phyloP scores from a whole-genome alignment of 768 basidiomycete genomes.

The Calvatia gigantea region DNA sequence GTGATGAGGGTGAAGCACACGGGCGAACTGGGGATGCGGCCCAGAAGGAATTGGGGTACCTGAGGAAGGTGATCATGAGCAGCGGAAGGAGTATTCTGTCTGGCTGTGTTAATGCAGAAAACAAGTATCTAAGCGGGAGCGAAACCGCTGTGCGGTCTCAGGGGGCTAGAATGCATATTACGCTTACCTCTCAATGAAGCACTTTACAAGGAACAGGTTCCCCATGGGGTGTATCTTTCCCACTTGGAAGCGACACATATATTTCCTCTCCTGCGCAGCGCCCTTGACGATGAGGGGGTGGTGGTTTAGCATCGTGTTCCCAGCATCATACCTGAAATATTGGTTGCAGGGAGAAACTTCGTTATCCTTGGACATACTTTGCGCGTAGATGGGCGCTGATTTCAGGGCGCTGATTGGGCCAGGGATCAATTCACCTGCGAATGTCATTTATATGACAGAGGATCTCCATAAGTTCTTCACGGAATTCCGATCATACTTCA shows the following conservation, averaged over 20 bases:
- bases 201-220: neutral
- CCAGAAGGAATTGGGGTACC: too few species aligned
- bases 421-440: slow-evolving; percentile 16
- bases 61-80: too few species aligned
- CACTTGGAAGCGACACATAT: slow-evolving; percentile 16
- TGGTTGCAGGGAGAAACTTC: slow-evolving; percentile 7
- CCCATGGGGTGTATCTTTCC: neutral
- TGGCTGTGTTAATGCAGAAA: neutral
- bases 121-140: slow-evolving; percentile 15
- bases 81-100: too few species aligned
- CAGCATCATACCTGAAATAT: neutral
- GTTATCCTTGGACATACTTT: slow-evolving; percentile 12
- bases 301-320: slow-evolving; percentile 2
- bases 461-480: slow-evolving; percentile 6
- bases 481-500: slow-evolving; percentile 11
- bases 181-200: neutral
- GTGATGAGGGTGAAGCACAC: too few species aligned
- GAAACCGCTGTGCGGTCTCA: slow-evolving; percentile 17
- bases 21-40: too few species aligned
- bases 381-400: slow-evolving; percentile 16
- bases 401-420: slow-evolving; percentile 2
- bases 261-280: slow-evolving; percentile 14
- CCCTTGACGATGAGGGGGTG: slow-evolving; percentile 5
- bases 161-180: slow-evolving; percentile 12
- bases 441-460: slow-evolving; percentile 16